Conservation (phyloP, 805 yeast species). For the Cyberlindnera veronae region DNA sequence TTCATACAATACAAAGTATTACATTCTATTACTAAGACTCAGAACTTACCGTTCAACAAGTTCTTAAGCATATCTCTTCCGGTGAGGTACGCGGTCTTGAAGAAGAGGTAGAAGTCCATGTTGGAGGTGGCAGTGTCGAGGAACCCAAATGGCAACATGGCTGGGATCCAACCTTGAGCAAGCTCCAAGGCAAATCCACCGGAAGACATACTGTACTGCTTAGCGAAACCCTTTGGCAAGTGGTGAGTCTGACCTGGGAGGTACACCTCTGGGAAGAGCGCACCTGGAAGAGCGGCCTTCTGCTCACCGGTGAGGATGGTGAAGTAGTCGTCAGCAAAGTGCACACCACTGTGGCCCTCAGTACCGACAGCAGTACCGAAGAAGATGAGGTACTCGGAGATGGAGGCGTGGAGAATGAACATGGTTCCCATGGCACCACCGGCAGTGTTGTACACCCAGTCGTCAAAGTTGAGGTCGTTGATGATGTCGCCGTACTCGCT, state of each 20-base stretch:
- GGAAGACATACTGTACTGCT: conserved; percentile 83
- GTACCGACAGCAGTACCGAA: conserved; percentile 94
- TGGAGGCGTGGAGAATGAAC: conserved; percentile 92
- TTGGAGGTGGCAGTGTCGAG: conserved; percentile 78
- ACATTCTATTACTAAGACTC: background rate
- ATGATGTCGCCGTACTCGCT: conserved; percentile 69
- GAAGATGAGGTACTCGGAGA: conserved; percentile 87
- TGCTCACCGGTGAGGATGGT: conserved; percentile 83
- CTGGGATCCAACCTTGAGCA: conserved; percentile 99
- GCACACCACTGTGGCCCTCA: conserved; percentile 95
- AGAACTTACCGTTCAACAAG: conserved; percentile 64
- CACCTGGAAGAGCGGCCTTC: conserved; percentile 63
- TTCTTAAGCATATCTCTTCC: conserved; percentile 75
- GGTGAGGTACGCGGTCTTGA: conserved; percentile 68
- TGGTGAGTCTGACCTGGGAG: conserved; percentile 86
- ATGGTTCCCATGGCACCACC: conserved; percentile 99
- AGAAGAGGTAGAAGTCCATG: conserved; percentile 67
- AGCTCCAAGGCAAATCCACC: conserved; percentile 88
- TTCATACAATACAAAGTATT: no score
- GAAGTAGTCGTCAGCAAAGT: conserved; percentile 96
- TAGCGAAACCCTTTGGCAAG: conserved; percentile 64
- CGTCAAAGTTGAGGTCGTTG: conserved; percentile 68
- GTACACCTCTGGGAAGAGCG: conserved; percentile 66
- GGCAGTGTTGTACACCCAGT: conserved; percentile 96
- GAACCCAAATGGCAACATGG: conserved; percentile 96